Evolutionary conservation across 2,329 filamentous ascomycete genomes (phyloP).

Genomic region (Didymella pomorum): DNA sequence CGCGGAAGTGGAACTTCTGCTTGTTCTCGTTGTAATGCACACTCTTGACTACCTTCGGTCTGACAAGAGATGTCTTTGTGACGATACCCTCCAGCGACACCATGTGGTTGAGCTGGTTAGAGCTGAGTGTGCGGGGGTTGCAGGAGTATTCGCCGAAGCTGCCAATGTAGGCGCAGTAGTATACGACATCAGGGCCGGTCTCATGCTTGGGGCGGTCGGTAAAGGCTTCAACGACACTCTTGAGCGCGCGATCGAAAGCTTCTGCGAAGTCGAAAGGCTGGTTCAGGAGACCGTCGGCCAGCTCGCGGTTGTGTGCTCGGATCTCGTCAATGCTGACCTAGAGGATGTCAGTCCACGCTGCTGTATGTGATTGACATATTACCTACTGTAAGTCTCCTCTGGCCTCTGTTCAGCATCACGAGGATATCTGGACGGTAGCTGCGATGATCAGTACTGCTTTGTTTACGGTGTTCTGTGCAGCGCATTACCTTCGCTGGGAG

Average conservation of each 20-base stretch:
- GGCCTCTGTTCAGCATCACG: conserved; percentile 70
- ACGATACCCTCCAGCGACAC: conserved; percentile 97
- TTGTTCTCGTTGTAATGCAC: conserved; percentile 94
- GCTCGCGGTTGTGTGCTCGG: conserved; percentile 81
- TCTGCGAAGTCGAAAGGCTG: conserved; percentile 87
- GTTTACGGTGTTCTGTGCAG: conserved; percentile 13
- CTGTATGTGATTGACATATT: conserved; percentile 30
- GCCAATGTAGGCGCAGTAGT: conserved; percentile 97
- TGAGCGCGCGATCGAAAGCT: conserved; percentile 90
- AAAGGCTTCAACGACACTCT: conserved; percentile 83
- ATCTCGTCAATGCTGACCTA: conserved; percentile 79
- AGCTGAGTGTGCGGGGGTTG: conserved; percentile 92
- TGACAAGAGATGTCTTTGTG: conserved; percentile 91
- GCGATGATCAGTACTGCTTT: conserved; percentile 46
- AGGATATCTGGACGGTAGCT: conserved; percentile 93
- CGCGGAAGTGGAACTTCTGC: conserved; percentile 84
- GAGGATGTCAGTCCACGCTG: conserved; percentile 9
- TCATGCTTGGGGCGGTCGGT: conserved; percentile 79
- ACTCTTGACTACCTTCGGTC: conserved; percentile 97
- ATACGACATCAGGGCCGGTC: conserved; percentile 76
- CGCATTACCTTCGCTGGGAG: conserved; percentile 57
- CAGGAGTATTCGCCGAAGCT: conserved; percentile 95
- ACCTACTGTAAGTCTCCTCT: conserved; percentile 62
- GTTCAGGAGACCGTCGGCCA: conserved; percentile 81
- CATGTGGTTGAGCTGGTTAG: conserved; percentile 92